Base-by-base conservation (phyloP, 1,284 basidiomycete species). In the Rhodotorula sp. region DNA sequence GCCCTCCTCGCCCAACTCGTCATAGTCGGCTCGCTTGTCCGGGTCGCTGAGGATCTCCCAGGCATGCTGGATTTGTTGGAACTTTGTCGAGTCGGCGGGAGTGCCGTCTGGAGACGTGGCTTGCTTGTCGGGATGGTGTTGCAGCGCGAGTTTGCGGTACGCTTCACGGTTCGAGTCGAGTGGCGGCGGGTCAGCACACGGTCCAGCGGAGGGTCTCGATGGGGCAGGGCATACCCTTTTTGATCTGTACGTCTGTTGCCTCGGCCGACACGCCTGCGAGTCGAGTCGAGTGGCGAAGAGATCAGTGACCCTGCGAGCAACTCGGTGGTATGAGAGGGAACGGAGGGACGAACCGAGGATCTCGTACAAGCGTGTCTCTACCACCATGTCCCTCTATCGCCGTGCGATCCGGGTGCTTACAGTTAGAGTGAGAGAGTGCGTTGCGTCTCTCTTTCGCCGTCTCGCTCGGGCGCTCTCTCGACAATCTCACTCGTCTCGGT, bases 1-100 rank as follows among this genome's bases (percentile, higher is more conserved):
- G 26, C 63, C 63, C n/a, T 64, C 43, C 14, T 68, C 67, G 5
- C 95, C 95, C 78, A 87, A 87, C 62, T 83, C 84, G 79, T 99
- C 94, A 79, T 97, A 99, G 6, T 87, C 81, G 52, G 88, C 89
- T 68, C 93, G 87, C 70, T 88, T 85, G 64, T 94, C 83, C 1
- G 89, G 85, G 79, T 95, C 91, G 77, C 87, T 89, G 20, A 97
- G 84, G 57, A 91, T 90, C 81, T 96, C 93, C 79, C 96, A 97
- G 87, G 93, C 93, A 46, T 91, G 89, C 59, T 87, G 90, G 82
- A 96, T 90, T 29, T 71, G 60, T 52, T 72, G 72, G 49, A 76
- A 76, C 39, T 64, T 64, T 20, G 66, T 58, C 26, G 68, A 48
- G 46, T 76, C 72, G 10, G 57, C 64, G 3, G 65, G 60, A 3